Conservation (phyloP, 2,329 filamentous ascomycete species). For the Aspergillus arachidicola region DNA sequence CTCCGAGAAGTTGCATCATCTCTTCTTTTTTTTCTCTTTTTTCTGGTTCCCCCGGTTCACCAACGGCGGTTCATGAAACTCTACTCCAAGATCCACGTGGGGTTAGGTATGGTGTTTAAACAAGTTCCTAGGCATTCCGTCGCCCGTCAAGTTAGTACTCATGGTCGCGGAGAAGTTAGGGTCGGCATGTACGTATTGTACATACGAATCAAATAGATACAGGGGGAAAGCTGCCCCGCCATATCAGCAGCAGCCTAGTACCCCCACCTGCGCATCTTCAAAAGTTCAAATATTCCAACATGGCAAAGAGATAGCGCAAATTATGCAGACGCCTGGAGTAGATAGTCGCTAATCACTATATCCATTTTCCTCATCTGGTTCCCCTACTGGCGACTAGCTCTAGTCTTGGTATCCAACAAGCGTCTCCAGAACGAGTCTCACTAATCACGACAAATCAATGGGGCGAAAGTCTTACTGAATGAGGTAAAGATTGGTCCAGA, state of each 20-base stretch:
- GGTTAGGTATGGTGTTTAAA: not conserved
- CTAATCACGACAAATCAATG: not conserved
- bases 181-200: not conserved
- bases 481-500: not conserved
- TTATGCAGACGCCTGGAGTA: not conserved
- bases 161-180: not conserved
- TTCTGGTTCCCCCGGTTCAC: not conserved
- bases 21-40: not conserved
- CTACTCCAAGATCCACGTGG: not conserved
- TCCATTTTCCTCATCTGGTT: not conserved
- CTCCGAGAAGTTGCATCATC: not conserved
- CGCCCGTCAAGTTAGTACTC: too few species aligned
- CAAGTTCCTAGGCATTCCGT: not conserved
- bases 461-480: not conserved
- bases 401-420: not conserved
- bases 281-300: not conserved
- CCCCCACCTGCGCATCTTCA: not conserved
- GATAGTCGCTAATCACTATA: not conserved
- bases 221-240: not conserved
- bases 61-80: not conserved
- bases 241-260: not conserved
- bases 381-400: not conserved
- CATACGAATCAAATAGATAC: not conserved
- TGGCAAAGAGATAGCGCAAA: not conserved
- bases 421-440: not conserved